Evolutionary conservation across 331 rosid species (phyloP).

Genomic region (Ulmus americana): DNA sequence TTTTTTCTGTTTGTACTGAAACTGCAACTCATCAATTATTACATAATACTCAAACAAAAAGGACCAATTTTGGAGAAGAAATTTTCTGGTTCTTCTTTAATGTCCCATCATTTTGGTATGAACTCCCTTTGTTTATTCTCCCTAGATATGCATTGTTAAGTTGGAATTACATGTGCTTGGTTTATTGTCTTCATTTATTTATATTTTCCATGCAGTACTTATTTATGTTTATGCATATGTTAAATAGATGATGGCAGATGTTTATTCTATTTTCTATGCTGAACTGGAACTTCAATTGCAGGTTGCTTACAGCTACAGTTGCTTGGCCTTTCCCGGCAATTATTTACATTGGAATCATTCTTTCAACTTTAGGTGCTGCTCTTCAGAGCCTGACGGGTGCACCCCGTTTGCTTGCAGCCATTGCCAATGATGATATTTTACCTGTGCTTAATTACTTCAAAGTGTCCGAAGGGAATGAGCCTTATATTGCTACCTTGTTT

Average conservation of each 20-base stretch:
- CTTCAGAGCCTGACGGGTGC: conserved; percentile 99
- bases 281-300: conserved; percentile 43
- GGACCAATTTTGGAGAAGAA: not conserved
- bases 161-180: not conserved
- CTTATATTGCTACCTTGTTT: conserved; percentile 81
- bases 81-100: not conserved
- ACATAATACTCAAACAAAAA: not conserved
- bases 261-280: conserved; percentile 16
- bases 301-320: conserved; percentile 88
- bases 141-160: too few relatives aligned
- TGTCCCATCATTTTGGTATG: too few relatives aligned
- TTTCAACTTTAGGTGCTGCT: conserved; percentile 98
- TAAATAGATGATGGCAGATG: not conserved
- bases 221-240: not conserved
- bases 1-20: too few relatives aligned
- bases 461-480: conserved; percentile 80
- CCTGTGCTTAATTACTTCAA: conserved; percentile 90
- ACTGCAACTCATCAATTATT: too few relatives aligned
- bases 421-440: conserved; percentile 93
- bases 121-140: too few relatives aligned
- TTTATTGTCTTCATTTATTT: not conserved
- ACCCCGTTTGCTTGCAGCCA: conserved; percentile 97
- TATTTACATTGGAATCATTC: conserved; percentile 87
- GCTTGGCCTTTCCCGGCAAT: conserved; percentile 97
- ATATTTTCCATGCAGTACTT: not conserved